phyloP scores from a whole-genome alignment of 306 rosid species.

The Citrullus colocynthis region DNA sequence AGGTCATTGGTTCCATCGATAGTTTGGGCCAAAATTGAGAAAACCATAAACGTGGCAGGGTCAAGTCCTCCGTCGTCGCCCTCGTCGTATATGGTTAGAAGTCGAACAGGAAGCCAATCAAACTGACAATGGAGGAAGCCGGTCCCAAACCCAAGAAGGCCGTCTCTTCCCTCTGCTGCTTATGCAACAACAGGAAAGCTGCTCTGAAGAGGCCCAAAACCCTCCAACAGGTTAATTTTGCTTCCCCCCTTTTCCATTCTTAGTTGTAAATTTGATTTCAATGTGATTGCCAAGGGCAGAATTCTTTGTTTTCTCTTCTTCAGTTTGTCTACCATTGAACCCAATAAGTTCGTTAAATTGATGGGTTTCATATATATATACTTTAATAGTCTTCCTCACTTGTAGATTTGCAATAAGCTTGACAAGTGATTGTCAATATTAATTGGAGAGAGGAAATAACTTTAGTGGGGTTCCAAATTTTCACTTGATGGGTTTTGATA shows the following conservation, averaged over 20 bases:
- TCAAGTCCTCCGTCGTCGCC: no score
- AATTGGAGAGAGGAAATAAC: no score
- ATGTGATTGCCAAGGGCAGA: background rate
- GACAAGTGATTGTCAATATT: no score
- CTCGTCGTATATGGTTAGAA: background rate
- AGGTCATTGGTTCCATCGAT: no score
- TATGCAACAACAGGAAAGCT: constrained; percentile 48
- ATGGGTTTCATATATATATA: background rate
- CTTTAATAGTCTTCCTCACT: background rate
- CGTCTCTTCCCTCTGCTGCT: constrained; percentile 34
- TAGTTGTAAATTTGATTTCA: background rate
- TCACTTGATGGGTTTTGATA: no score
- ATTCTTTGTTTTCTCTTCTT: background rate
- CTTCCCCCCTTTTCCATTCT: background rate
- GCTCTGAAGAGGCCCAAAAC: constrained; percentile 84
- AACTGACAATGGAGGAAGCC: constrained; percentile 14
- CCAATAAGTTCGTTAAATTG: background rate
- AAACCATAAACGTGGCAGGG: no score
- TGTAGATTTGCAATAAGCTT: no score
- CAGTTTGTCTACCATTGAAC: background rate
- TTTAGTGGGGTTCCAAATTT: no score
- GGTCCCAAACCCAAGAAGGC: constrained; percentile 19
- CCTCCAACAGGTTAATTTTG: constrained; percentile 38
- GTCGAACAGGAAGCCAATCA: background rate
- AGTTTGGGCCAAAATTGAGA: no score